Percentiles rank a stretch among this genome's conserved stretches.
These are phyloP conservation scores for Plasmodium cynomolgi DNA, from an alignment of 169 alveolate species.

Conservation along the genomic window DNA sequence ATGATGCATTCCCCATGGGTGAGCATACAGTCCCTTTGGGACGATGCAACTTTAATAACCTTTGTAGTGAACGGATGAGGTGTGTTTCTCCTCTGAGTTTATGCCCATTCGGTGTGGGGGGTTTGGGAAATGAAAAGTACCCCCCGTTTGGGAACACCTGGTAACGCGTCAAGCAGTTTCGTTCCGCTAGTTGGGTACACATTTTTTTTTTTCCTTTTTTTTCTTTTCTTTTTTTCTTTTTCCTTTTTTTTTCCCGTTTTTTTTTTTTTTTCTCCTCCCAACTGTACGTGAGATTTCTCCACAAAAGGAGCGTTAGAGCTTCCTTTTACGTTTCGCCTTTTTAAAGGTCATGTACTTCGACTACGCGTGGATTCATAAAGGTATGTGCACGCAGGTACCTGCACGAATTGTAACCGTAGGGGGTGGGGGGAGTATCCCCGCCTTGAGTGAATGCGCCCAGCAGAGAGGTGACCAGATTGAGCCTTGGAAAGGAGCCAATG, in stretches of 20 bases:
- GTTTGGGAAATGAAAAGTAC: not conserved
- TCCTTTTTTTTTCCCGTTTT: not conserved
- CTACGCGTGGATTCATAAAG: not conserved
- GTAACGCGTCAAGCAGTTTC: not conserved
- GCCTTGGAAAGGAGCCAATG: not conserved
- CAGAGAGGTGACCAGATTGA: not conserved
- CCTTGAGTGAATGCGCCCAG: not conserved
- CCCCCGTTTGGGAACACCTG: not conserved
- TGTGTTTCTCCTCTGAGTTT: not conserved
- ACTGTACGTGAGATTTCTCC: not conserved
- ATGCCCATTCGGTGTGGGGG: not conserved
- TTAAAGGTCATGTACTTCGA: not conserved
- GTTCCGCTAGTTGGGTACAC: not conserved
- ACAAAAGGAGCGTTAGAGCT: not conserved
- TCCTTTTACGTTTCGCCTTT: not conserved
- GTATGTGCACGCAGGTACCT: not conserved
- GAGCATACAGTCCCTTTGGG: not conserved
- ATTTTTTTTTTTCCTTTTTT: not conserved
- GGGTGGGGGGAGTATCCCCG: not conserved
- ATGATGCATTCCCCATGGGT: not conserved
- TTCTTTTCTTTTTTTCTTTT: too few relatives aligned
- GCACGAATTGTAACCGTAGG: not conserved
- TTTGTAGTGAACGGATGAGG: not conserved
- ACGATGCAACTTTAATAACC: not conserved
- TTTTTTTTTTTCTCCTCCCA: not conserved